phyloP scores from a whole-genome alignment of 2,329 filamentous ascomycete genomes.

The Talaromyces albobiverticillius region DNA sequence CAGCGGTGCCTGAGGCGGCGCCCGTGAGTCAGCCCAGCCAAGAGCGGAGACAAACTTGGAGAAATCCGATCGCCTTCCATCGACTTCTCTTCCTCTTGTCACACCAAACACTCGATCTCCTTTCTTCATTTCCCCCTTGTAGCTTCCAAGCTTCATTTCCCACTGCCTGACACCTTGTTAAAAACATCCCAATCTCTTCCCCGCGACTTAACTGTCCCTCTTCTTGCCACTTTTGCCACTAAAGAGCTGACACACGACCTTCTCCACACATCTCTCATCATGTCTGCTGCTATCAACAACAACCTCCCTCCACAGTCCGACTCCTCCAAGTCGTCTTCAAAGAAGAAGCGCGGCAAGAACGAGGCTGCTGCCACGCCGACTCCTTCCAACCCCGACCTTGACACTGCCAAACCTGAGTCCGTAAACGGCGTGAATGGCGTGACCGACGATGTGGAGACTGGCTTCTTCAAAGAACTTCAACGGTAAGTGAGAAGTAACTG shows the following conservation, averaged over 20 bases:
- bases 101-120: not conserved
- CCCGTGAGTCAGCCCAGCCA: not conserved
- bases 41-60: slow-evolving; percentile 3
- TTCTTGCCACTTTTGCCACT: no score
- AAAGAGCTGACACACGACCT: not conserved
- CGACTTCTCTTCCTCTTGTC: slow-evolving; percentile 7
- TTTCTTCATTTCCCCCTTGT: not conserved
- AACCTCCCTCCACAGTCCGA: slow-evolving; percentile 62
- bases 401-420: slow-evolving; percentile 33
- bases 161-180: not conserved
- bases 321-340: slow-evolving; percentile 58
- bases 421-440: slow-evolving; percentile 54
- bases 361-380: slow-evolving; percentile 44
- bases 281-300: slow-evolving; percentile 63
- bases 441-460: slow-evolving; percentile 61
- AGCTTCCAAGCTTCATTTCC: not conserved
- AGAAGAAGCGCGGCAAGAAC: slow-evolving; percentile 57
- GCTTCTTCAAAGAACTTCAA: slow-evolving; percentile 82
- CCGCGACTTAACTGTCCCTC: no score
- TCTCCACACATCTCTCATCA: slow-evolving; percentile 33
- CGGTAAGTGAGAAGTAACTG: slow-evolving; percentile 60
- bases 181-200: not conserved
- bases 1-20: no score
- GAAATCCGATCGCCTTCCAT: slow-evolving; percentile 12
- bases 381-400: slow-evolving; percentile 23